A percentile compares a stretch with the other conserved stretches of the same genome.
phyloP scores from a whole-genome alignment of 441 rosid species.

The Eruca vesicaria region DNA sequence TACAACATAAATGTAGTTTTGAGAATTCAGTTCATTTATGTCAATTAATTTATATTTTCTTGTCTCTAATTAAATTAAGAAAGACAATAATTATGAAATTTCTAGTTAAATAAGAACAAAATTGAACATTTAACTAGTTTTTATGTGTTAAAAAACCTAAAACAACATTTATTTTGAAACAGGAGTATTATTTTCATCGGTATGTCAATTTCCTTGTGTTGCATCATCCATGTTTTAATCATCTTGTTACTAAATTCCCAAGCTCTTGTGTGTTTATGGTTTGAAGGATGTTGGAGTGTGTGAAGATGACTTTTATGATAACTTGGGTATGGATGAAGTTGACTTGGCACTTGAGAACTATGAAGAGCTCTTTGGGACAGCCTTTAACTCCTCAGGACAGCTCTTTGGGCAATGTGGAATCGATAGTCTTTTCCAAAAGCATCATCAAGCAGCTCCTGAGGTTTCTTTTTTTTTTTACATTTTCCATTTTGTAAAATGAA shows the following conservation, averaged over 20 bases:
- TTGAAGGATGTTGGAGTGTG: conserved; percentile 39
- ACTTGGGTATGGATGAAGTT: conserved; percentile 85
- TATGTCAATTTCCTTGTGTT: background rate
- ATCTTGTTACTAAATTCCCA: background rate
- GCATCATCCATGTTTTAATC: background rate
- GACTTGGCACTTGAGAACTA: conserved; percentile 86
- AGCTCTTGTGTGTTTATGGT: conserved; percentile 14
- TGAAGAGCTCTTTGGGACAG: conserved; percentile 90
- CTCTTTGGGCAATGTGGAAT: conserved; percentile 87
- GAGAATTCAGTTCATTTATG: background rate
- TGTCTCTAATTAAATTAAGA: background rate
- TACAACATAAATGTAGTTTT: background rate
- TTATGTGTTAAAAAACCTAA: background rate
- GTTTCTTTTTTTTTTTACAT: background rate
- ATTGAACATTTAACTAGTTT: background rate
- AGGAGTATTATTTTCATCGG: background rate
- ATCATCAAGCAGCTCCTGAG: conserved; percentile 45
- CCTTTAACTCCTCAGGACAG: conserved; percentile 78
- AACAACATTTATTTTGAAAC: background rate
- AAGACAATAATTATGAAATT: background rate
- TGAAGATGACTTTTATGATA: conserved; percentile 72
- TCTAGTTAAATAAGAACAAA: background rate
- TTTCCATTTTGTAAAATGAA: too few species aligned
- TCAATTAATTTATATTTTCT: background rate
- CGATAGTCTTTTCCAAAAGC: conserved; percentile 76